Evolutionary conservation across 768 basidiomycete genomes (phyloP).

Genomic region (Leucocoprinus leucothites): DNA sequence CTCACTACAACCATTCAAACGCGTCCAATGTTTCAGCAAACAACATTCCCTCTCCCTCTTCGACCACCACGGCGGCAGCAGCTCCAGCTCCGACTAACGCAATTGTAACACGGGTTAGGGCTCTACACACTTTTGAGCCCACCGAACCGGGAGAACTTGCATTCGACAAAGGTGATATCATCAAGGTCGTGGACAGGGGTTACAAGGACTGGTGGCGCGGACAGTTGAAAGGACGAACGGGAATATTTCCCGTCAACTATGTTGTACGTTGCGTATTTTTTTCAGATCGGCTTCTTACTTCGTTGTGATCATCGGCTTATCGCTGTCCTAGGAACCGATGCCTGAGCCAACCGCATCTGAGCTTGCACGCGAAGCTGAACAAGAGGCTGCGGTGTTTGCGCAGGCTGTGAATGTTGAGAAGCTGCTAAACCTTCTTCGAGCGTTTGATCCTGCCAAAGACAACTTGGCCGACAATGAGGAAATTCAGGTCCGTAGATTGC

Average conservation of each 20-base stretch:
- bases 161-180: slow-evolving; percentile 89
- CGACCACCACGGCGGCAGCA: slow-evolving; percentile 18
- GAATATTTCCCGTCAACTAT: slow-evolving; percentile 97
- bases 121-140: slow-evolving; percentile 85
- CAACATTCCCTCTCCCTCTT: slow-evolving; percentile 13
- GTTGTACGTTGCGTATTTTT: slow-evolving; percentile 53
- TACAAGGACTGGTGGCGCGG: slow-evolving; percentile 99
- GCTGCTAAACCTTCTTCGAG: slow-evolving; percentile 69
- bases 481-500: slow-evolving; percentile 57
- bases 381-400: slow-evolving; percentile 85
- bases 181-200: slow-evolving; percentile 91
- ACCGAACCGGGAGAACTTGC: slow-evolving; percentile 87
- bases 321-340: slow-evolving; percentile 62
- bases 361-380: slow-evolving; percentile 76
- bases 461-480: slow-evolving; percentile 91
- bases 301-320: not conserved
- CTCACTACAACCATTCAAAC: slow-evolving; percentile 9
- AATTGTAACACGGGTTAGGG: slow-evolving; percentile 81
- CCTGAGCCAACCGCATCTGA: slow-evolving; percentile 81
- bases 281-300: not conserved
- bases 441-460: slow-evolving; percentile 72
- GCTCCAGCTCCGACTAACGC: slow-evolving; percentile 14
- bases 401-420: slow-evolving; percentile 85
- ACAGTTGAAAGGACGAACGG: slow-evolving; percentile 83
- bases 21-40: slow-evolving; percentile 3